Base-by-base conservation (phyloP, 2,329 filamentous ascomycete genomes). In the Phaeomoniella chlamydospora region DNA sequence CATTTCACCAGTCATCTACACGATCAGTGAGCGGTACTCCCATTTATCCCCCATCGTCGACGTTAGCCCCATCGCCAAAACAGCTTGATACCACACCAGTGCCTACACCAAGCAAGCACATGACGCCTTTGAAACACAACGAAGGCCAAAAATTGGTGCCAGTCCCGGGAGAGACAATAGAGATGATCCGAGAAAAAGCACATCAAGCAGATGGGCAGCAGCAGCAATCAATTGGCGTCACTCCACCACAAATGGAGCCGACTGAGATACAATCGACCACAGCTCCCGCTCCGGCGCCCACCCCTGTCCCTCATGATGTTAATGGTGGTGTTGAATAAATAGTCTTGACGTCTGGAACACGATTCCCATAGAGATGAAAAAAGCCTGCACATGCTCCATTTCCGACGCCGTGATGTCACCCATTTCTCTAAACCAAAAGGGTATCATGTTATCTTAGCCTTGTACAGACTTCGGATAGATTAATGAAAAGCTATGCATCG, bases 81-180 rank as follows among this genome's bases (percentile, higher is more conserved):
- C 45, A 45, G 34, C 15, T 47, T 31, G 42, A 37, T 17, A 42
- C 32, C 9, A 41, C 40, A 31, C 45, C 45, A 10, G 43, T 46
- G 4, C 46, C 45, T 11, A 49, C 45, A 4, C 46, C 46, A 13
- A 49, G 44, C 34, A 49, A 49, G 41, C n/a, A 14, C 18, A 22
- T 32, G 31, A 32, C 31, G 13, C 31, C 31, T 9, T n/a, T n/a
- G n/a, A 26, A 6, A n/a, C 22, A 6, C 6, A n/a, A 9, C 9
- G n/a, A 26, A n/a, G 9, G n/a, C 9, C 22, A 9, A n/a, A n/a
- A 26, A 9, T 6, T 26, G 22, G 22, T 26, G 22, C 6, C n/a
- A n/a, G n/a, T n/a, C 9, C 22, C 22, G 22, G 22, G 22, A 26
- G 22, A 26, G n/a, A 26, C 22, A 6, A n/a, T 9, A n/a, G 22